These are phyloP conservation scores for Fusarium multiceps DNA, from an alignment of 2,329 filamentous ascomycete species.

Conservation along the genomic window DNA sequence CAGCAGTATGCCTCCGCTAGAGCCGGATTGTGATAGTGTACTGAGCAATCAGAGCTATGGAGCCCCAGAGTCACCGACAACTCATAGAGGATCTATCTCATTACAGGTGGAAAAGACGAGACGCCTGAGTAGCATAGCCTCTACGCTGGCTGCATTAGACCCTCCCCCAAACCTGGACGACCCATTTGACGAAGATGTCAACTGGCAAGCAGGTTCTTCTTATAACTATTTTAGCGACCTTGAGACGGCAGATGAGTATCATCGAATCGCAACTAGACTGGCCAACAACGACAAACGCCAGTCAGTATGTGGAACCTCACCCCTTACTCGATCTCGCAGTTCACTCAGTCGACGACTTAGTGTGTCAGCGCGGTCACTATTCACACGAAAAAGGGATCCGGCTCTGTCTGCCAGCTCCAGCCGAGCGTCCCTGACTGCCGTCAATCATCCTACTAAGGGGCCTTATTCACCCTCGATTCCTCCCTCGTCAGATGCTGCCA, in stretches of 20 bases:
- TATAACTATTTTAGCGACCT: conserved; percentile 48
- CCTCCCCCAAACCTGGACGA: conserved; percentile 17
- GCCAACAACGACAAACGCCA: conserved; percentile 45
- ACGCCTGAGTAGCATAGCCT: conserved; percentile 24
- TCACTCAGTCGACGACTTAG: conserved; percentile 44
- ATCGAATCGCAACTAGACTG: conserved; percentile 50
- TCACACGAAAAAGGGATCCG: conserved; percentile 44
- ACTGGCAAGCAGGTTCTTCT: conserved; percentile 30
- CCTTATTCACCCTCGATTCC: conserved; percentile 30
- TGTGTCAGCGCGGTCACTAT: conserved; percentile 44
- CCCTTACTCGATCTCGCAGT: conserved; percentile 26
- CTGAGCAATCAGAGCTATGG: conserved; percentile 41
- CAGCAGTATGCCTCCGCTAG: conserved; percentile 42
- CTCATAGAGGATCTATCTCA: conserved; percentile 20
- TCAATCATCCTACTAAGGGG: conserved; percentile 31
- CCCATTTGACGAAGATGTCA: conserved; percentile 24
- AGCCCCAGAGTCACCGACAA: conserved; percentile 33
- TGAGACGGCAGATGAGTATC: conserved; percentile 51
- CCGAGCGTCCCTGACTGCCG: conserved; percentile 22
- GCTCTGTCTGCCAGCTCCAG: conserved; percentile 28
- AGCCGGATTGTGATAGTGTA: conserved; percentile 42
- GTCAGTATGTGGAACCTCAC: conserved; percentile 23
- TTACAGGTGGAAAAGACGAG: conserved; percentile 33
- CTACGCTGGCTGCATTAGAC: conserved; percentile 11
- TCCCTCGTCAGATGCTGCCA: conserved; percentile 21